These are phyloP conservation scores for Candida pini DNA, from an alignment of 805 yeast species.

Conservation along the genomic window DNA sequence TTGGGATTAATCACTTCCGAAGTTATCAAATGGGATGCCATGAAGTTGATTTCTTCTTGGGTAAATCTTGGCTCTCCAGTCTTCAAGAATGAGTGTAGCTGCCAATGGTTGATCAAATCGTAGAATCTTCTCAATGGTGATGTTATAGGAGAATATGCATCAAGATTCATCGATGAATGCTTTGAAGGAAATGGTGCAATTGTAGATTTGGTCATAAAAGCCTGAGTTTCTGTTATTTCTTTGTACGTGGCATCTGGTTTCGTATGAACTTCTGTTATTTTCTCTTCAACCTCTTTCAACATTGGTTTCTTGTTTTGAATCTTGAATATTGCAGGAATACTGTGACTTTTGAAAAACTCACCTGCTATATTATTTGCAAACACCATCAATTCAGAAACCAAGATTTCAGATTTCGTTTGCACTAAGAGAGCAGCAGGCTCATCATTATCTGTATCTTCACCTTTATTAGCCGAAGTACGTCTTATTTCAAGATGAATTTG, in stretches of 20 bases:
- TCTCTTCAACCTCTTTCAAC: slow-evolving; percentile 13
- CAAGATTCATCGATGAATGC: slow-evolving; percentile 64
- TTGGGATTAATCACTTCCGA: slow-evolving; percentile 35
- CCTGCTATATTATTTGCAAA: slow-evolving; percentile 65
- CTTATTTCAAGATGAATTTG: slow-evolving; percentile 17
- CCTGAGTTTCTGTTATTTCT: slow-evolving; percentile 38
- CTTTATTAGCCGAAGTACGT: too few relatives aligned
- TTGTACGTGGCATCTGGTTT: slow-evolving; percentile 23
- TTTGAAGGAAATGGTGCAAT: slow-evolving; percentile 37
- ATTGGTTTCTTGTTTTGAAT: slow-evolving; percentile 25
- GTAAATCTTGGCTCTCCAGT: slow-evolving; percentile 27
- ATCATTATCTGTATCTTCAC: slow-evolving; percentile 5
- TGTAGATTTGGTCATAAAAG: slow-evolving; percentile 48
- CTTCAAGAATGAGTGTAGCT: slow-evolving; percentile 43
- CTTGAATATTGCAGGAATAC: slow-evolving; percentile 48
- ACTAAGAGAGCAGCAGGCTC: neutral
- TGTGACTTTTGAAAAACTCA: slow-evolving; percentile 33
- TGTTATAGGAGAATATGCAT: slow-evolving; percentile 66
- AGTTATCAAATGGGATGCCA: slow-evolving; percentile 39
- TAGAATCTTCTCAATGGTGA: slow-evolving; percentile 85
- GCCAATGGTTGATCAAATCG: slow-evolving; percentile 80
- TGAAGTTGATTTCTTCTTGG: slow-evolving; percentile 28
- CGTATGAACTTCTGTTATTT: slow-evolving; percentile 18
- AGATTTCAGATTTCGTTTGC: slow-evolving; percentile 42
- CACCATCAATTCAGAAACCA: slow-evolving; percentile 85